Percentiles rank a stretch among this genome's conserved stretches.
Evolutionary conservation across 225 moss, liverwort and hornwort species (phyloP).

Genomic region (Physcomitrellopsis africana): DNA sequence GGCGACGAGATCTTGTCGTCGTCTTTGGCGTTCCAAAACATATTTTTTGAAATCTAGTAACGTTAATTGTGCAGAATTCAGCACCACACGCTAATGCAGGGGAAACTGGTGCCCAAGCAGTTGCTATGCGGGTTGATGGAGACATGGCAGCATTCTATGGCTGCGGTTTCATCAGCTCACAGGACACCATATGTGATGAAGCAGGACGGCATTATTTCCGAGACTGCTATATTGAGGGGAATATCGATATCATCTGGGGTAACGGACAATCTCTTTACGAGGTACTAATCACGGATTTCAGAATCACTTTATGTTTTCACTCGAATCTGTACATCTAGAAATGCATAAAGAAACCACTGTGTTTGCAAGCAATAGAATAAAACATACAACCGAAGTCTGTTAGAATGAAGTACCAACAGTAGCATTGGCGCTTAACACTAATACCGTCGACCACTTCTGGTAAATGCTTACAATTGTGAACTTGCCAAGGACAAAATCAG

Average conservation of each 20-base stretch:
- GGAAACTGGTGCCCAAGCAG: constrained; percentile 60
- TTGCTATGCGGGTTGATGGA: constrained; percentile 50
- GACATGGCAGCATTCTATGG: constrained; percentile 65
- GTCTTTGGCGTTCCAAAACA: neutral
- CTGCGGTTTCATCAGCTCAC: constrained; percentile 55
- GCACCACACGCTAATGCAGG: constrained; percentile 53
- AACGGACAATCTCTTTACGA: constrained; percentile 61
- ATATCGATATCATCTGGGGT: constrained; percentile 63
- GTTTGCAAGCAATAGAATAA: no score
- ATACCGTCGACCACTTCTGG: no score
- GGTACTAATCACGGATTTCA: constrained; percentile 23
- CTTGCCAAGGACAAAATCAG: no score
- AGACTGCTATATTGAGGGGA: constrained; percentile 57
- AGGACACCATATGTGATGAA: constrained; percentile 60
- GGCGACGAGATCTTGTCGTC: neutral
- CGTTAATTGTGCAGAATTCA: constrained; percentile 44
- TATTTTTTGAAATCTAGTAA: constrained; percentile 14
- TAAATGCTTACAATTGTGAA: no score
- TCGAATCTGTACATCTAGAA: neutral
- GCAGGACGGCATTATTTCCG: constrained; percentile 59
- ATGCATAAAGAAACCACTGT: no score
- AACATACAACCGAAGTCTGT: no score
- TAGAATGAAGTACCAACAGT: no score
- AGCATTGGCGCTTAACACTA: no score
- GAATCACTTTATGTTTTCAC: neutral